Base-by-base conservation (phyloP, 2,329 filamentous ascomycete species). In the Alternaria atra region DNA sequence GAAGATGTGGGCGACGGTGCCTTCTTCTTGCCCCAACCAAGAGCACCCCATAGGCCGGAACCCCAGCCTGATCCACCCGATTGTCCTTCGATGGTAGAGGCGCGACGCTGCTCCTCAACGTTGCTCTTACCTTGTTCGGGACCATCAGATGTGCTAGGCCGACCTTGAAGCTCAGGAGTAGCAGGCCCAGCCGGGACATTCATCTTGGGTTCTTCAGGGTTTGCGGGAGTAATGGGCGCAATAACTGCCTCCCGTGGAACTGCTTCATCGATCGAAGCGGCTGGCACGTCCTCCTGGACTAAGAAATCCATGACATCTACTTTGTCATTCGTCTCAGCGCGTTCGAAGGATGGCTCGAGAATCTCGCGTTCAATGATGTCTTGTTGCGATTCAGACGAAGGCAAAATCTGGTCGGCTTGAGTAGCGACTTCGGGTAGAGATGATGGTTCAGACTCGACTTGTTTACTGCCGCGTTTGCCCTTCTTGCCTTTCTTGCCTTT, bases 401-500 rank as follows among this genome's bases (percentile, higher is more conserved):
- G 55, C 15, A 60, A 32, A 12, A 52, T 44, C 34, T 53, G 37
- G 0, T 61, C 60, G n/a, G 57, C 57, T 32, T 55, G 56, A 27
- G 42, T 5, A 25, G 55, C 23, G 3, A 52, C 48, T 9, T 55
- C 59, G 2, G 63, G 60, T n/a, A 66, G 32, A n/a, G 37, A 17
- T 7, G 56, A 30, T 42, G 63, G 58, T 5, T 65, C 63, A 10
- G 60, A 4, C 39, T 71, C 68, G n/a, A 64, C 32, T 47, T 65
- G 60, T 34, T 67, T 66, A 58, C 62, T 74, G 8, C 56, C 69
- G 39, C 68, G 70, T 57, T 71, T 73, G 1, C 61, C 64, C 56
- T 76, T 77, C 67, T 76, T 76, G 5, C 34, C 64, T 61, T 77
- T 77, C 64, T 76, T 76, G 15, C 59, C 72, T 56, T 74, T 75